Conservation (phyloP, 768 basidiomycete species). For the Kondoa subrosea region DNA sequence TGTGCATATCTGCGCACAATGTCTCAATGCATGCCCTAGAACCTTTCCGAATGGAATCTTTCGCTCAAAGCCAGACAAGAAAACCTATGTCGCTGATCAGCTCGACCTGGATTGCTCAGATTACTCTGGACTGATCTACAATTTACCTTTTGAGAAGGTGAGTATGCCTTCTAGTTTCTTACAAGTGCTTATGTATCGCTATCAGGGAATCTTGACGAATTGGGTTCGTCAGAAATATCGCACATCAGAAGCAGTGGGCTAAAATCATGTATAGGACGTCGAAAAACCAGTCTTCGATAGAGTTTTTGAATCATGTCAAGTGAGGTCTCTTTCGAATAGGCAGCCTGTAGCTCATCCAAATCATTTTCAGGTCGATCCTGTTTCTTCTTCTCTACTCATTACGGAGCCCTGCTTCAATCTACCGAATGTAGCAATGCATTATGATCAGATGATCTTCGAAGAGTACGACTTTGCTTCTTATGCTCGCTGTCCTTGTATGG, state of each 20-base stretch:
- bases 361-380: conserved; percentile 47
- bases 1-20: not conserved
- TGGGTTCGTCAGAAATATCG: conserved; percentile 38
- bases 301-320: conserved; percentile 41
- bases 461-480: conserved; percentile 85
- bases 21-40: conserved; percentile 33
- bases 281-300: conserved; percentile 91
- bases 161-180: conserved; percentile 17
- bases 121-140: conserved; percentile 61
- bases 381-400: conserved; percentile 56
- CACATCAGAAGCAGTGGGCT: not conserved
- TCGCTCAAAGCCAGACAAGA: conserved; percentile 65
- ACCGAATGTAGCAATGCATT: conserved; percentile 74
- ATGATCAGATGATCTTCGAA: conserved; percentile 90
- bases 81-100: conserved; percentile 73
- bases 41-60: conserved; percentile 65
- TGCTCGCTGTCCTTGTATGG: conserved; percentile 62
- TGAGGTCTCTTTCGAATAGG: not conserved
- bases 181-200: not conserved
- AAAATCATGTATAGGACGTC: conserved; percentile 39
- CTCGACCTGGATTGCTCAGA: conserved; percentile 52
- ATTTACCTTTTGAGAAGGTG: conserved; percentile 78
- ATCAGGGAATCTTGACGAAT: conserved; percentile 73
- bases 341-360: not conserved
- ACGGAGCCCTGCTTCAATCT: conserved; percentile 92